Base-by-base conservation (phyloP, 306 rosid genomes). In the Geum urbanum region DNA sequence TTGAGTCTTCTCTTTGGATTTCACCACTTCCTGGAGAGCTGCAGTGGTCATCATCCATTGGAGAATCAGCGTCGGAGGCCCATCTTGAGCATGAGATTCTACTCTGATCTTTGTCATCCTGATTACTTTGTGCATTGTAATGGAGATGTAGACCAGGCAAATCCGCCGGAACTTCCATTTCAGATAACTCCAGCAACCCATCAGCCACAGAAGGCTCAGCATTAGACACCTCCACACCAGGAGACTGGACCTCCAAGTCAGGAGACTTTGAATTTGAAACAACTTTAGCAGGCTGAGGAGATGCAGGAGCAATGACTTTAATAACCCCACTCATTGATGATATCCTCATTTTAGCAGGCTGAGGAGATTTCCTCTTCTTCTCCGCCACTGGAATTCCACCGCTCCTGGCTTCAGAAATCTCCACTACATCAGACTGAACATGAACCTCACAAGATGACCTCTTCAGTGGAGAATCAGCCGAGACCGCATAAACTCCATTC, bases 291-390 rank as follows among this genome's bases (percentile, higher is more conserved):
- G 40, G 40, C 4, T 1, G 40, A 56, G n/a, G n/a, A 56, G 62
- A 24, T 5, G n/a, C 2, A 56, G 40, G 40, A 56, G 62, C 13
- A 22, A 11, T 5, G n/a, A 24, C 43, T 37, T 35, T 14, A 0
- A 35, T 59, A 50, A 77, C 74, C 59, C 75, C 59, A 54, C 76
- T 72, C 45, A 77, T 67, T 1, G 86, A 76, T 35, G 78, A 70
- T 12, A 63, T 16, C 27, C 68, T 81, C n/a, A 15, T 73, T 24
- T 73, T 78, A n/a, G n/a, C n/a, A n/a, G n/a, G n/a, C n/a, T n/a
- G n/a, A 0, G 95, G 87, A 18, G 95, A 45, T 62, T 89, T 87
- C 66, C 96, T 84, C 65, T 83, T 92, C 76, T 74, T 92, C 76
- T 74, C 77, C 0, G 55, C 63, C 0, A 75, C 18, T 7, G 8